Base-by-base conservation (phyloP, 2,329 filamentous ascomycete genomes). In the Fusarium sp. region DNA sequence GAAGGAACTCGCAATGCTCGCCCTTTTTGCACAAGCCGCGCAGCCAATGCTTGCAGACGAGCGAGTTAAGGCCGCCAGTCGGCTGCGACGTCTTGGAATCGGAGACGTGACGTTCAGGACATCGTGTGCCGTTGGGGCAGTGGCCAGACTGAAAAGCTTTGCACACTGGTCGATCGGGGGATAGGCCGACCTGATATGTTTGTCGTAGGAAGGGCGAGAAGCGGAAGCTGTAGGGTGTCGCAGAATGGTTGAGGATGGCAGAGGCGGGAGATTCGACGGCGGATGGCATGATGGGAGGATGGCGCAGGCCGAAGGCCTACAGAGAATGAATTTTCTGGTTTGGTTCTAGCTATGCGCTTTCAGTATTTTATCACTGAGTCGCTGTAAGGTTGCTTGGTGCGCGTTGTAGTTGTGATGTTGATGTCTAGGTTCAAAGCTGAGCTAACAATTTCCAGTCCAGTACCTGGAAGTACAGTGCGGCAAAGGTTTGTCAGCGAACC, bases 1-100 rank as follows among this genome's bases (percentile, higher is more conserved):
- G 96, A 48, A 98, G 85, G 76, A 98, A 99, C 84, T 99, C 96
- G 89, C 96, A 99, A 72, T 90, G 89, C 77, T 98, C 92, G 75
- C 95, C 96, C 82, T 98, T 98, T 79, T 99, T 99, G 86, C 96
- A 99, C 21, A 99, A 89, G 0, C 94, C 95, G 70, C 97, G 93
- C 76, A 98, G 90, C 91, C 96, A 98, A 85, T 98, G 96, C 84
- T 99, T 99, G 89, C 96, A 99, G 65, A 99, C 95, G 18, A 98
- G 89, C 77, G 88, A 92, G 82, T 91, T 93, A 78, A 91, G 91
- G 33, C 89, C 89, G 39, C 84, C 80, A 16, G 79, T 75, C n/a
- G 77, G 78, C 61, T 78, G 76, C 21, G 75, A 68, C 7, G 72
- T 68, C 63, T 78, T 76, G 68, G 75, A 70, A 84, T 80, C 77